Percentiles rank a stretch among this genome's conserved stretches.
phyloP scores from a whole-genome alignment of 768 basidiomycete genomes.

The Cystofilobasidium ferigula region DNA sequence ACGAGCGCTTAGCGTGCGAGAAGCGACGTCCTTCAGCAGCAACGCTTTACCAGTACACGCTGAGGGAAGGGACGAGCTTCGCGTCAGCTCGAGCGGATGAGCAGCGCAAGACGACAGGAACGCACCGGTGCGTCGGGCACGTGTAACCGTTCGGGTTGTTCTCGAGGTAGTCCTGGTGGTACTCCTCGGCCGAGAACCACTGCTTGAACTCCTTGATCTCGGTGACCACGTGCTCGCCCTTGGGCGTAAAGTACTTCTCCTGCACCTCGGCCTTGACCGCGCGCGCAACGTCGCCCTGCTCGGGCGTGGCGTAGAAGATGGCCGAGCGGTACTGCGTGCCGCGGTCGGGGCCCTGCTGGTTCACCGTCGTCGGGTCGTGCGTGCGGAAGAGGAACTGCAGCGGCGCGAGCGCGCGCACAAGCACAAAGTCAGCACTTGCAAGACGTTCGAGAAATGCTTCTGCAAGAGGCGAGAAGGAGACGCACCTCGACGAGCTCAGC shows the following conservation, averaged over 20 bases:
- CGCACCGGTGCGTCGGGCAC: constrained; percentile 83
- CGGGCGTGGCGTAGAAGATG: constrained; percentile 67
- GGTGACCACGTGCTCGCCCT: constrained; percentile 64
- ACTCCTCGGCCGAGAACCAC: constrained; percentile 54
- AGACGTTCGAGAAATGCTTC: background rate
- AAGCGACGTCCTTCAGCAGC: too few relatives aligned
- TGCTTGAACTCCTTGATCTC: constrained; percentile 55
- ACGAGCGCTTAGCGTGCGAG: too few relatives aligned
- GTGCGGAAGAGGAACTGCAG: constrained; percentile 88
- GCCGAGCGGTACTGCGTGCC: constrained; percentile 88
- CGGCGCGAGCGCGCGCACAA: background rate
- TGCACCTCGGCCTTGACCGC: constrained; percentile 73
- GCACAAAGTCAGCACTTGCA: background rate
- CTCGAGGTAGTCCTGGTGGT: constrained; percentile 44
- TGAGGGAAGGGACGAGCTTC: too few relatives aligned
- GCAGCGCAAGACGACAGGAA: too few relatives aligned
- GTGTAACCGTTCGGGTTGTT: constrained; percentile 83
- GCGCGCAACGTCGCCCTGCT: constrained; percentile 61
- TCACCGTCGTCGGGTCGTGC: constrained; percentile 77
- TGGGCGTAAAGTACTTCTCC: constrained; percentile 55
- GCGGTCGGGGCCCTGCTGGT: constrained; percentile 38
- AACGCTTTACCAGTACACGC: too few relatives aligned
- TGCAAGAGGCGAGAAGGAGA: background rate
- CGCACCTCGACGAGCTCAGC: constrained; percentile 59
- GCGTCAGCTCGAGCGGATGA: too few relatives aligned